These are phyloP conservation scores for Zasmidium angulare DNA, from an alignment of 2,329 filamentous ascomycete genomes.

Conservation along the genomic window DNA sequence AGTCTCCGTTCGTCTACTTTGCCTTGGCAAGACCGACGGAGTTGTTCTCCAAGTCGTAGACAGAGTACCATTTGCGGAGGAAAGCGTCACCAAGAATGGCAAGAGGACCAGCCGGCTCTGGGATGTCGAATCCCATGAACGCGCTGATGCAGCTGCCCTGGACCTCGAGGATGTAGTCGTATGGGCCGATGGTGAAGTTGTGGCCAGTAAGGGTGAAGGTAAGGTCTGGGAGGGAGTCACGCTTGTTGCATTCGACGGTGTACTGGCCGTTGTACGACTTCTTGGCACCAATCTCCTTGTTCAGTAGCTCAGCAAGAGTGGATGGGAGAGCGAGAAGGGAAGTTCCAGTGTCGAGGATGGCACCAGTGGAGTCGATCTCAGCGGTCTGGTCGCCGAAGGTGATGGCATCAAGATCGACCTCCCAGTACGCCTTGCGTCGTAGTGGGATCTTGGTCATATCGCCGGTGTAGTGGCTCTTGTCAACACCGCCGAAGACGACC, in stretches of 20 bases:
- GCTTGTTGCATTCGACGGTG: constrained; percentile 83
- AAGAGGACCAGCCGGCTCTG: constrained; percentile 82
- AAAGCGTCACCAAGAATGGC: constrained; percentile 89
- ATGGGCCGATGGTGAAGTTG: constrained; percentile 85
- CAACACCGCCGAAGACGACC: constrained; percentile 84
- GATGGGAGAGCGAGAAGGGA: constrained; percentile 94
- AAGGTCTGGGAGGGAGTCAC: constrained; percentile 80
- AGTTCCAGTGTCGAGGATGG: constrained; percentile 96
- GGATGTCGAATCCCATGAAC: constrained; percentile 90
- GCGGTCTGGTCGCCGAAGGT: constrained; percentile 82
- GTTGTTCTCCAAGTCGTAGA: constrained; percentile 90
- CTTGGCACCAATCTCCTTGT: constrained; percentile 96
- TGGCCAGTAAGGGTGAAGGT: constrained; percentile 87
- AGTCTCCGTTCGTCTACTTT: constrained; percentile 52
- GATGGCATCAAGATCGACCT: constrained; percentile 93
- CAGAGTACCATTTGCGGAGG: constrained; percentile 84
- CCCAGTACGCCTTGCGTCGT: constrained; percentile 99
- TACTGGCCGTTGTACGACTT: constrained; percentile 98
- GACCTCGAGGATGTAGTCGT: constrained; percentile 95
- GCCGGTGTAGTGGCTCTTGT: constrained; percentile 78
- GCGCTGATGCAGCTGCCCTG: constrained; percentile 95
- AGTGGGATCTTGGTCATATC: constrained; percentile 91
- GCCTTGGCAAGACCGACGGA: constrained; percentile 86
- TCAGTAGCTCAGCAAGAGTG: constrained; percentile 89
- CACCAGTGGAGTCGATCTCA: constrained; percentile 90